Percentiles rank a stretch among this genome's conserved stretches.
phyloP scores from a whole-genome alignment of 768 basidiomycete species.

The Tylopilus sp. region DNA sequence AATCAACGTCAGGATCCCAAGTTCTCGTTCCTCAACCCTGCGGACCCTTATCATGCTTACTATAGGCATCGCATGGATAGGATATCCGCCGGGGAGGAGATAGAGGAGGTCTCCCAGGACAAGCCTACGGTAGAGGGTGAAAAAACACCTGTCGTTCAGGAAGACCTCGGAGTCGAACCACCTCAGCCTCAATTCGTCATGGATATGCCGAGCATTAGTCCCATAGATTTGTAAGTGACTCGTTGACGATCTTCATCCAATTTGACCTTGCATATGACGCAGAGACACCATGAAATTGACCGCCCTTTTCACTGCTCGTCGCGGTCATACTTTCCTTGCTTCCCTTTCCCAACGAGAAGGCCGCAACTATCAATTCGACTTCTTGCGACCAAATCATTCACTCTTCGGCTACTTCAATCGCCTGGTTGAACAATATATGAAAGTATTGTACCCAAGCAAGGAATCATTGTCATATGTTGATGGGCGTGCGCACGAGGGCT shows the following conservation, averaged over 20 bases:
- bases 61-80: conserved; percentile 90
- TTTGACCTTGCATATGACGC: conserved; percentile 5
- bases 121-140: conserved; percentile 39
- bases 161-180: conserved; percentile 73
- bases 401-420: conserved; percentile 97
- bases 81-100: conserved; percentile 68
- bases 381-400: conserved; percentile 92
- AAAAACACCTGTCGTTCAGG: conserved; percentile 33
- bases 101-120: conserved; percentile 52
- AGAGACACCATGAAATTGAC: conserved; percentile 97
- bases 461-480: conserved; percentile 74
- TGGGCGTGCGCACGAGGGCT: conserved; percentile 57
- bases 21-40: conserved; percentile 96
- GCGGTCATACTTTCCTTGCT: conserved; percentile 83
- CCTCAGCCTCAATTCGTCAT: conserved; percentile 79
- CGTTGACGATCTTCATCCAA: background rate
- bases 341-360: conserved; percentile 85
- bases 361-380: conserved; percentile 97
- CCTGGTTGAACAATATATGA: conserved; percentile 93
- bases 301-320: conserved; percentile 90
- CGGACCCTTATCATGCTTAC: conserved; percentile 98
- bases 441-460: conserved; percentile 79
- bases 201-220: conserved; percentile 81
- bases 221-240: conserved; percentile 82
- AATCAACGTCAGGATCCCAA: conserved; percentile 95